These are phyloP conservation scores for Boeremia exigua DNA, from an alignment of 2,329 filamentous ascomycete species.

Conservation along the genomic window DNA sequence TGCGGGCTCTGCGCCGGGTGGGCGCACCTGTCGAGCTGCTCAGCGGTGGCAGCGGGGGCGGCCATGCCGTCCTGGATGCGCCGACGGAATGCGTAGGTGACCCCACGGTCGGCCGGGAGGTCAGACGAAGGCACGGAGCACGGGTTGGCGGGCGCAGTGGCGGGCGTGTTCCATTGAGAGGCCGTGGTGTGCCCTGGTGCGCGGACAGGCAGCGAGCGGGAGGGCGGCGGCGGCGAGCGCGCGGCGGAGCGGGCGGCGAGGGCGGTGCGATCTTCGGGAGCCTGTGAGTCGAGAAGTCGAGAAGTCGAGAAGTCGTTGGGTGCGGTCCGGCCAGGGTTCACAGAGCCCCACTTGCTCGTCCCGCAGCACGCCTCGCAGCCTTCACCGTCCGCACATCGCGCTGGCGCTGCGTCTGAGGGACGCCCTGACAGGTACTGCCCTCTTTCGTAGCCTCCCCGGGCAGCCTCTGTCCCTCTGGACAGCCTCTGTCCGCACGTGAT, in stretches of 20 bases:
- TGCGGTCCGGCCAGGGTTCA: neutral
- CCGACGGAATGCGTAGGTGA: slow-evolving; percentile 47
- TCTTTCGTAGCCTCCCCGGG: slow-evolving; percentile 7
- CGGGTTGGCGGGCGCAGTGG: slow-evolving; percentile 52
- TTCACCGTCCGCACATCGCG: too few relatives aligned
- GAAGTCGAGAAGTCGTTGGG: slow-evolving; percentile 1
- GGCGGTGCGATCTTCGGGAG: too few relatives aligned
- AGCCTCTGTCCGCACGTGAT: slow-evolving; percentile 46
- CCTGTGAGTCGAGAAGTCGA: slow-evolving; percentile 14
- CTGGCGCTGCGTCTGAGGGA: neutral
- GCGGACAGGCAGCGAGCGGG: slow-evolving; percentile 42
- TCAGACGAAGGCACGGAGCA: slow-evolving; percentile 64
- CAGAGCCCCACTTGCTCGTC: slow-evolving; percentile 1
- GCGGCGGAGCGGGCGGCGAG: slow-evolving; percentile 15
- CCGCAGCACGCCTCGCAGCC: too few relatives aligned
- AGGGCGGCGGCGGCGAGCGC: slow-evolving; percentile 27
- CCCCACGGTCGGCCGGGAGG: slow-evolving; percentile 61
- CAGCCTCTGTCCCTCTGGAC: slow-evolving; percentile 1
- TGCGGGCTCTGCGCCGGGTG: neutral
- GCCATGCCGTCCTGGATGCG: slow-evolving; percentile 49
- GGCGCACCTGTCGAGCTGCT: slow-evolving; percentile 60
- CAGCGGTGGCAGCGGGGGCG: slow-evolving; percentile 51
- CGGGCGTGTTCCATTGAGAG: slow-evolving; percentile 65
- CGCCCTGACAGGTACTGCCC: slow-evolving; percentile 13
- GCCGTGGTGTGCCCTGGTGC: slow-evolving; percentile 35